A percentile compares a stretch with the other conserved stretches of the same genome.
These are phyloP conservation scores for Lithospermum erythrorhizon DNA, from an alignment of 257 asterid genomes.

Conservation along the genomic window DNA sequence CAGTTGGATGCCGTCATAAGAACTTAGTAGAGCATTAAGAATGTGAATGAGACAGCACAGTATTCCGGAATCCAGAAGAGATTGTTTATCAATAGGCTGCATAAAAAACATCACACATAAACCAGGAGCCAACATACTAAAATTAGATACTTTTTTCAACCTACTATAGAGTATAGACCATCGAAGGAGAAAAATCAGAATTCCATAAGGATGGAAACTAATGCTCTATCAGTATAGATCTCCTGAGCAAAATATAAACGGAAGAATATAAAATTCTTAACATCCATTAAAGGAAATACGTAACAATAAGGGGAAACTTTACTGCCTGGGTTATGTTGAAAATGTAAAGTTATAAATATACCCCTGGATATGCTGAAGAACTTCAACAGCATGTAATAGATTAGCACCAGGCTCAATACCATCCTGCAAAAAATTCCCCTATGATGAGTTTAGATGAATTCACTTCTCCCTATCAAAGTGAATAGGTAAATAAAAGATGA, in stretches of 20 bases:
- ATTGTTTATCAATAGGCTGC: constrained; percentile 93
- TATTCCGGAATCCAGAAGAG: constrained; percentile 96
- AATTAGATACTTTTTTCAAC: neutral
- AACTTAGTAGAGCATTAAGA: constrained; percentile 72
- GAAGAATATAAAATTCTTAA: neutral
- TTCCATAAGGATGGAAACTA: neutral
- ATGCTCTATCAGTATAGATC: neutral
- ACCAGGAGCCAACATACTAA: neutral
- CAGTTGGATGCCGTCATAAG: constrained; percentile 40
- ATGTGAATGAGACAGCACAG: constrained; percentile 86
- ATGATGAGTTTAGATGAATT: constrained; percentile 4
- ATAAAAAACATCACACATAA: constrained; percentile 5
- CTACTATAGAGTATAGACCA: neutral
- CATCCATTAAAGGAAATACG: neutral
- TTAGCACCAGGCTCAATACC: constrained; percentile 82
- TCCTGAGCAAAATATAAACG: neutral
- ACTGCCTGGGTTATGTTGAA: constrained; percentile 4
- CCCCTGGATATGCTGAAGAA: constrained; percentile 95
- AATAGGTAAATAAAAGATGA: constrained; percentile 4
- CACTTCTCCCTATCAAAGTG: constrained; percentile 13
- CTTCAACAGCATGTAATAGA: constrained; percentile 84
- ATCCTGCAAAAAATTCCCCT: constrained; percentile 50
- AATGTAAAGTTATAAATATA: constrained; percentile 24
- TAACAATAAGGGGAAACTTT: too few species aligned
- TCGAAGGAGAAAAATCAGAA: neutral